phyloP scores from a whole-genome alignment of 768 basidiomycete genomes.

The Cystobasidium tubakii region DNA sequence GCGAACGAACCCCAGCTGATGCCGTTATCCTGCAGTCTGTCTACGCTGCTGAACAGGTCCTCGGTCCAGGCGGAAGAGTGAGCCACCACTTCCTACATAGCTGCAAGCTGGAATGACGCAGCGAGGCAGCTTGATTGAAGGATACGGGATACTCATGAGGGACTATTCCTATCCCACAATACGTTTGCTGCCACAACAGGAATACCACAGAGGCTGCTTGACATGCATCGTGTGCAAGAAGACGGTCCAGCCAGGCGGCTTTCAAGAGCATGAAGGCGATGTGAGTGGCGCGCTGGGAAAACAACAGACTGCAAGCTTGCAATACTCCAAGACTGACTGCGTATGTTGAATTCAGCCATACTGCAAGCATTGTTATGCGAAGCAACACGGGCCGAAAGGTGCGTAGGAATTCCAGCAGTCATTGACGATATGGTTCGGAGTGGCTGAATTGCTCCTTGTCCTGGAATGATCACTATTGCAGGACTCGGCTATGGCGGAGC shows the following conservation, averaged over 20 bases:
- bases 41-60: conserved; percentile 82
- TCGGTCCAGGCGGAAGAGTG: conserved; percentile 85
- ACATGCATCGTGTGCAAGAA: conserved; percentile 70
- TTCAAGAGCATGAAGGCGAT: conserved; percentile 77
- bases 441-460: neutral
- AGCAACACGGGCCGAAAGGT: conserved; percentile 59
- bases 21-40: conserved; percentile 51
- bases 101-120: neutral
- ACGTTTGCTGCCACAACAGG: conserved; percentile 51
- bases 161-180: conserved; percentile 32
- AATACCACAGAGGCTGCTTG: conserved; percentile 62
- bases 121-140: neutral
- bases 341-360: conserved; percentile 41
- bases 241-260: conserved; percentile 66
- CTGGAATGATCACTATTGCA: neutral
- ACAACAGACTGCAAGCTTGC: conserved; percentile 50
- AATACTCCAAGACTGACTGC: conserved; percentile 48
- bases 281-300: conserved; percentile 52
- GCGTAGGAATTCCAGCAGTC: conserved; percentile 18
- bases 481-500: conserved; percentile 36
- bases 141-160: conserved; percentile 6
- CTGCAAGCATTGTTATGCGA: conserved; percentile 77
- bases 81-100: conserved; percentile 40
- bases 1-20: neutral
- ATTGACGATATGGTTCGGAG: neutral